These are phyloP conservation scores for Debaryomyces tyrocola DNA, from an alignment of 805 yeast species.

Conservation along the genomic window DNA sequence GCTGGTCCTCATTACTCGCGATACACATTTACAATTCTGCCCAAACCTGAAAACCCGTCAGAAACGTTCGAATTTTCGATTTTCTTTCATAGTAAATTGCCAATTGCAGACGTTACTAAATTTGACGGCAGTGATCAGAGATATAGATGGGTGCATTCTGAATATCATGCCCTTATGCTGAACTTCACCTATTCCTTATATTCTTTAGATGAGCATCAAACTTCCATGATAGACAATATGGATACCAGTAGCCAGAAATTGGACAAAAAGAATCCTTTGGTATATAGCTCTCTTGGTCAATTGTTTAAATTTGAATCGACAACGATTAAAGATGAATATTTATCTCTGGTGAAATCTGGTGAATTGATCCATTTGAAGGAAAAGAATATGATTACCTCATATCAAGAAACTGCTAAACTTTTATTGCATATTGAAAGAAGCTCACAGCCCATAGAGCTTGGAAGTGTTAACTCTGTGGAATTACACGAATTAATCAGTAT, in stretches of 20 bases:
- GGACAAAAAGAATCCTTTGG: background rate
- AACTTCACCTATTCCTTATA: background rate
- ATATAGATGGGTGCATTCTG: constrained; percentile 1
- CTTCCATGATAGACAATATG: constrained; percentile 1
- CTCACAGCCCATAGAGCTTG: background rate
- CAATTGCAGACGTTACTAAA: background rate
- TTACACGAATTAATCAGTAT: background rate
- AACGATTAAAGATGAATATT: background rate
- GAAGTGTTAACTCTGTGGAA: background rate
- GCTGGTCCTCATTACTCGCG: background rate
- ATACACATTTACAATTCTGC: background rate
- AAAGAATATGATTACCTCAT: background rate
- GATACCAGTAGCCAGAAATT: background rate
- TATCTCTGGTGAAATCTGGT: background rate
- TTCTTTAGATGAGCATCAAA: background rate
- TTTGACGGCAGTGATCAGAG: background rate
- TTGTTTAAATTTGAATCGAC: background rate
- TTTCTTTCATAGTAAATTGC: background rate
- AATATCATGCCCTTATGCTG: background rate
- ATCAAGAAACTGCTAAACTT: background rate
- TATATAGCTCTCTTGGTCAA: background rate
- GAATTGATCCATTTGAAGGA: background rate
- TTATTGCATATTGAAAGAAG: background rate
- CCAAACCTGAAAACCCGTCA: background rate
- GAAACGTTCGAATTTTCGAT: background rate